Percentiles rank a stretch among this genome's conserved stretches.
Conservation (phyloP, 2,329 filamentous ascomycete species). For the Keithomyces neogunnii region DNA sequence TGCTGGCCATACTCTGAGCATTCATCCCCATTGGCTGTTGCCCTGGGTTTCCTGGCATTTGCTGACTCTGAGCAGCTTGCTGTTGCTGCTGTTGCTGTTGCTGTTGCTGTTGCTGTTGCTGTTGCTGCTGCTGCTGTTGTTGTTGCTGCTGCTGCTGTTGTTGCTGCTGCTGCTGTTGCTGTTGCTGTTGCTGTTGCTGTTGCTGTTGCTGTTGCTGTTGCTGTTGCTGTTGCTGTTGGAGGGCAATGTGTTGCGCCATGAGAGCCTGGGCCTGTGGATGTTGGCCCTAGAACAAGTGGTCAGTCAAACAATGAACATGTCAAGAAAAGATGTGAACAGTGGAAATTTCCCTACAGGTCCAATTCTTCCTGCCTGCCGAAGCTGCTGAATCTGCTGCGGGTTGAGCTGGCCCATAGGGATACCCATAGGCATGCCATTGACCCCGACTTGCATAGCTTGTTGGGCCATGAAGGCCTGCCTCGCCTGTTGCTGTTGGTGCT, state of each 20-base stretch:
- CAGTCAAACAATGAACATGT: neutral
- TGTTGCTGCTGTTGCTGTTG: slow-evolving; percentile 24
- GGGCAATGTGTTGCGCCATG: slow-evolving; percentile 39
- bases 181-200: slow-evolving; percentile 28
- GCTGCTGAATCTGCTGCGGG: slow-evolving; percentile 41
- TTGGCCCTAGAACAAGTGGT: slow-evolving; percentile 13
- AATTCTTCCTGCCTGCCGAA: slow-evolving; percentile 33
- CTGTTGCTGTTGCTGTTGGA: slow-evolving; percentile 37
- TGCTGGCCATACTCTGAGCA: slow-evolving; percentile 34
- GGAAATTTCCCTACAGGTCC: slow-evolving; percentile 29
- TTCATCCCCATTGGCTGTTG: slow-evolving; percentile 39
- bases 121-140: slow-evolving; percentile 24
- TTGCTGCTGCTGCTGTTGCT: slow-evolving; percentile 15
- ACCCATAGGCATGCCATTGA: slow-evolving; percentile 40
- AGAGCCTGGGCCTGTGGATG: slow-evolving; percentile 28
- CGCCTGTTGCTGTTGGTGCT: slow-evolving; percentile 45
- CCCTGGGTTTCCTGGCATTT: slow-evolving; percentile 33
- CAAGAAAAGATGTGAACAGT: neutral
- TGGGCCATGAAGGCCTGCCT: slow-evolving; percentile 46
- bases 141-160: neutral
- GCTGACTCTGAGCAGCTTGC: slow-evolving; percentile 27
- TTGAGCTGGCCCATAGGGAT: slow-evolving; percentile 41
- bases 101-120: slow-evolving; percentile 30
- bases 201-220: too few relatives aligned
- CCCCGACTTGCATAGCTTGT: slow-evolving; percentile 41